Conservation (phyloP, 371 early-diverging fungal species). For the Lichtheimia ramosa region DNA sequence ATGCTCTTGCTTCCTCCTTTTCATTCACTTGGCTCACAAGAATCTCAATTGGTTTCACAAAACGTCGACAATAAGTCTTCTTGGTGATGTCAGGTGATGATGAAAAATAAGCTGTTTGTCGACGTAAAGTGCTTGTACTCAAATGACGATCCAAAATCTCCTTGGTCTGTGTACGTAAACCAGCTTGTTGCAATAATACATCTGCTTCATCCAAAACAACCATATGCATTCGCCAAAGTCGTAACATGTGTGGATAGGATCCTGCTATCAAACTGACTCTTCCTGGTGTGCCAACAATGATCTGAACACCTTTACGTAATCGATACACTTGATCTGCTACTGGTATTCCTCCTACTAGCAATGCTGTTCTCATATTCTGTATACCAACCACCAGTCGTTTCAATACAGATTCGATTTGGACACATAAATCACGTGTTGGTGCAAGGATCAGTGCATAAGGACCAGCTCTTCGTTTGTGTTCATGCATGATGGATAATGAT, state of each 20-base stretch:
- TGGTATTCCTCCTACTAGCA: conserved; percentile 55
- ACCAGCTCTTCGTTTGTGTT: conserved; percentile 36
- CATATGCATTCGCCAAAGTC: conserved; percentile 49
- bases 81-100: conserved; percentile 16
- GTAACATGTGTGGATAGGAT: conserved; percentile 38
- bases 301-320: conserved; percentile 56
- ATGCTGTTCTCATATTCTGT: conserved; percentile 53
- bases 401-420: conserved; percentile 49
- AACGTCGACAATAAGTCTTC: conserved; percentile 9
- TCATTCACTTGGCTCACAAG: conserved; percentile 5
- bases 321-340: conserved; percentile 54
- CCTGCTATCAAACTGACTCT: conserved; percentile 51
- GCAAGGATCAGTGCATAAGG: conserved; percentile 60
- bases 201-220: conserved; percentile 66
- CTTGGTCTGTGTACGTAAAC: conserved; percentile 31
- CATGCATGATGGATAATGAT: conserved; percentile 40
- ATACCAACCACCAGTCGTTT: conserved; percentile 47
- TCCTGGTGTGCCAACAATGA: conserved; percentile 63
- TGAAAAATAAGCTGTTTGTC: conserved; percentile 58
- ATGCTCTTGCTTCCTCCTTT: conserved; percentile 12
- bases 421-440: conserved; percentile 58
- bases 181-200: conserved; percentile 46
- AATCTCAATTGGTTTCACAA: conserved; percentile 25
- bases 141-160: conserved; percentile 32
- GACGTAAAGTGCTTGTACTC: conserved; percentile 32